Evolutionary conservation across 2,329 filamentous ascomycete species (phyloP).

Genomic region (Lachnellula cervina): DNA sequence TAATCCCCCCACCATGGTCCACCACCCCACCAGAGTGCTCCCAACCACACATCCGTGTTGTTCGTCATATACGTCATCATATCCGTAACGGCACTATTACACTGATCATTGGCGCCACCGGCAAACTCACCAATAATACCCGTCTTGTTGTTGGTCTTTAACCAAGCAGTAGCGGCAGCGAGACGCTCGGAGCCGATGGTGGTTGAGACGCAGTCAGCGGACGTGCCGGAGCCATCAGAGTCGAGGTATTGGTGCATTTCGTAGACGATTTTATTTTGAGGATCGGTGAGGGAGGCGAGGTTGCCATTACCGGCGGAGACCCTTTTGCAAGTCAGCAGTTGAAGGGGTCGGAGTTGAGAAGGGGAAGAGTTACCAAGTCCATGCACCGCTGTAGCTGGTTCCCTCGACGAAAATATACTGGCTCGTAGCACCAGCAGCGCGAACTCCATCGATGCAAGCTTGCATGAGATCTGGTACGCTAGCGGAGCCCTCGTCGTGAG

Average conservation of each 20-base stretch:
- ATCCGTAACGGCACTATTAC: slow-evolving; percentile 44
- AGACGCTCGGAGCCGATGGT: slow-evolving; percentile 51
- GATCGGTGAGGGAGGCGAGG: slow-evolving; percentile 44
- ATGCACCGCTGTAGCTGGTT: slow-evolving; percentile 27
- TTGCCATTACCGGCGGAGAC: slow-evolving; percentile 37
- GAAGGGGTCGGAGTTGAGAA: not conserved
- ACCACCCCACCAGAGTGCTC: slow-evolving; percentile 49
- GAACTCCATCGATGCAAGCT: slow-evolving; percentile 40
- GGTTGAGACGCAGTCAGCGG: slow-evolving; percentile 42
- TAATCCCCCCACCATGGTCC: slow-evolving; percentile 48
- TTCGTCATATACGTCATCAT: slow-evolving; percentile 43
- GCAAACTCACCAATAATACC: slow-evolving; percentile 52
- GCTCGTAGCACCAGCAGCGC: slow-evolving; percentile 39
- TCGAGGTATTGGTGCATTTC: slow-evolving; percentile 61
- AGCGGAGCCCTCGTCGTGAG: slow-evolving; percentile 37
- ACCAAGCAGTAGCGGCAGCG: slow-evolving; percentile 46
- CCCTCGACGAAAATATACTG: slow-evolving; percentile 57
- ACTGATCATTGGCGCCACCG: slow-evolving; percentile 45
- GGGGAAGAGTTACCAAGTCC: slow-evolving; percentile 13
- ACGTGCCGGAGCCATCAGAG: slow-evolving; percentile 48
- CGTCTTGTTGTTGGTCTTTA: slow-evolving; percentile 46
- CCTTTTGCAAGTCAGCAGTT: slow-evolving; percentile 36
- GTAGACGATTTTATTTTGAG: slow-evolving; percentile 49
- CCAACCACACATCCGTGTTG: slow-evolving; percentile 49
- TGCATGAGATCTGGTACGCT: slow-evolving; percentile 40